phyloP scores from a whole-genome alignment of 345 rosid genomes.

The Hibiscus tridactylites region DNA sequence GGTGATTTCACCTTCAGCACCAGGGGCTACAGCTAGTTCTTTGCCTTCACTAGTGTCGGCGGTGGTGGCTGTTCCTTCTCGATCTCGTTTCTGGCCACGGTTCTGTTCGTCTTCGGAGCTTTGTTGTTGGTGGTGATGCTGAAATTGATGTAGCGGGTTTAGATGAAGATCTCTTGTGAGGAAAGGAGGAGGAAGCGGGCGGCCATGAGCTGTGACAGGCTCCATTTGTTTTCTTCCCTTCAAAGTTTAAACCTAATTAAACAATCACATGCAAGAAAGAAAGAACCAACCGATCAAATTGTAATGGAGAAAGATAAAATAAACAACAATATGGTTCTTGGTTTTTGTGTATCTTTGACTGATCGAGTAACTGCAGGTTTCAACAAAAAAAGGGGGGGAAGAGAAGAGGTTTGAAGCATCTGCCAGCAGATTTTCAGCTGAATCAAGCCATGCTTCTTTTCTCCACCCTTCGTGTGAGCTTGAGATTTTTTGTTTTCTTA shows the following conservation, averaged over 20 bases:
- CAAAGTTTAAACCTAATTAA: slow-evolving; percentile 19
- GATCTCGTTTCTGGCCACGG: slow-evolving; percentile 61
- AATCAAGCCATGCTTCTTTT: slow-evolving; percentile 17
- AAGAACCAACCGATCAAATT: not conserved
- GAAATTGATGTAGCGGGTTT: slow-evolving; percentile 43
- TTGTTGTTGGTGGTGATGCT: slow-evolving; percentile 46
- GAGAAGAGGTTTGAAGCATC: not conserved
- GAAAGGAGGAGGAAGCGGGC: slow-evolving; percentile 76
- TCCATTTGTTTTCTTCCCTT: slow-evolving; percentile 39
- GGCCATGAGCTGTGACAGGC: slow-evolving; percentile 60
- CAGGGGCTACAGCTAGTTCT: slow-evolving; percentile 21
- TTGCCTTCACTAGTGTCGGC: slow-evolving; percentile 20
- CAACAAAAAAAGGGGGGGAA: not conserved
- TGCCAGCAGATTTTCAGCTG: slow-evolving; percentile 19
- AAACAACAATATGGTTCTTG: not conserved
- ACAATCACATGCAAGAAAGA: not conserved
- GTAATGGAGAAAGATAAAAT: no score
- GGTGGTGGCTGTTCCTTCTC: slow-evolving; percentile 36
- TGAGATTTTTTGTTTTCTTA: not conserved
- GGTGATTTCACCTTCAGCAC: slow-evolving; percentile 37
- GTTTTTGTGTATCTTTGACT: not conserved
- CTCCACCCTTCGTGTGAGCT: not conserved
- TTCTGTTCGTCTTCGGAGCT: slow-evolving; percentile 39
- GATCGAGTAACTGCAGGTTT: slow-evolving; percentile 15
- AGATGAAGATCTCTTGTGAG: slow-evolving; percentile 73